Conservation (phyloP, 257 asterid species). For the Capsicum baccatum region DNA sequence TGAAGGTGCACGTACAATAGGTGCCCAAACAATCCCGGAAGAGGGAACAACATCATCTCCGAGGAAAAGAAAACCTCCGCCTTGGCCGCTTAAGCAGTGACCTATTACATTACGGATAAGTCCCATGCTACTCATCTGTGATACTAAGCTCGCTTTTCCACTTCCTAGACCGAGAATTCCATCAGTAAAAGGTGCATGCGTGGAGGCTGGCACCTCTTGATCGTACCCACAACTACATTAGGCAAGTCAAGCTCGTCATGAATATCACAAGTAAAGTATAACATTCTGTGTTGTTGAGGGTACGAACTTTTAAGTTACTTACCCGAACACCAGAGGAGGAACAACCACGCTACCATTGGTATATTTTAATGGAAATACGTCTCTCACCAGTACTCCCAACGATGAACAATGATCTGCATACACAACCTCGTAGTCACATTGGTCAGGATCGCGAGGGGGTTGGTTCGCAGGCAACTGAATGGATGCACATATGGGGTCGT, state of each 20-base stretch:
- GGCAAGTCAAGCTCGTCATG: conserved; percentile 6
- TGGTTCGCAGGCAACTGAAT: conserved; percentile 49
- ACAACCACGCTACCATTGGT: conserved; percentile 59
- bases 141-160: conserved; percentile 75
- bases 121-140: conserved; percentile 63
- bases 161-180: conserved; percentile 94
- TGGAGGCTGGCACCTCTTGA: conserved; percentile 67
- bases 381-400: conserved; percentile 78
- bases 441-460: conserved; percentile 54
- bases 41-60: conserved; percentile 78
- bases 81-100: conserved; percentile 76
- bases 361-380: conserved; percentile 60
- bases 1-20: conserved; percentile 33
- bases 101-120: conserved; percentile 72
- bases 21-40: conserved; percentile 44
- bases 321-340: conserved; percentile 83
- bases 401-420: conserved; percentile 88
- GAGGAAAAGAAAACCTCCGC: conserved; percentile 85
- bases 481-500: conserved; percentile 67
- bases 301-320: not conserved
- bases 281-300: too few relatives aligned
- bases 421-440: conserved; percentile 83
- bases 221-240: conserved; percentile 81
- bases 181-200: conserved; percentile 64
- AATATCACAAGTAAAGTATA: not conserved